Conservation (phyloP, 1,284 basidiomycete genomes). For the Moniliophthora roreri region DNA sequence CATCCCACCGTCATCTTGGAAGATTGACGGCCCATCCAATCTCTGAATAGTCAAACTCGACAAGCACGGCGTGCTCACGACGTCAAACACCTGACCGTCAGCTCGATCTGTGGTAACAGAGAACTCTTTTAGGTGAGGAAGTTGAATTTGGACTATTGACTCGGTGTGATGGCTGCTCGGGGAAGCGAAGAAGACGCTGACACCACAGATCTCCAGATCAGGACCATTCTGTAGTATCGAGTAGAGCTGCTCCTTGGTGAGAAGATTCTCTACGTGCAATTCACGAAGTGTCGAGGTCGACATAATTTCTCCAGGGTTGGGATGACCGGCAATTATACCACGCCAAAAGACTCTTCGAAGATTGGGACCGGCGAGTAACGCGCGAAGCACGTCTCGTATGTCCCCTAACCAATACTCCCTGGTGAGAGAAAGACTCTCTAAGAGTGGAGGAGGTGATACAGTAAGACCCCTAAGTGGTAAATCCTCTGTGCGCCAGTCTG, state of each 20-base stretch:
- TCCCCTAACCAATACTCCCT: constrained; percentile 23
- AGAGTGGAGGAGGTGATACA: constrained; percentile 16
- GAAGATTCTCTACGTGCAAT: constrained; percentile 19
- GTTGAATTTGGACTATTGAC: not conserved
- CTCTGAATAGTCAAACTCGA: not conserved
- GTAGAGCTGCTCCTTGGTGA: constrained; percentile 17
- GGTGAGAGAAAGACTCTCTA: constrained; percentile 25
- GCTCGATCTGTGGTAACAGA: not conserved
- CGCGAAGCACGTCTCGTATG: constrained; percentile 18
- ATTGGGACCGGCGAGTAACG: constrained; percentile 23
- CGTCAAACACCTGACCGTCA: constrained; percentile 5
- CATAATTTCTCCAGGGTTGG: constrained; percentile 18
- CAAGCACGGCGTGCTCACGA: constrained; percentile 5
- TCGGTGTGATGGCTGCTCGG: not conserved
- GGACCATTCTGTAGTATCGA: constrained; percentile 15
- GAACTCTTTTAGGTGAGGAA: constrained; percentile 2
- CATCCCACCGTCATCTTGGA: constrained; percentile 7
- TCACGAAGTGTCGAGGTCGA: constrained; percentile 12
- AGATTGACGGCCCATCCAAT: constrained; percentile 9
- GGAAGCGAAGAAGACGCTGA: constrained; percentile 14
- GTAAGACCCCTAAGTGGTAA: constrained; percentile 18
- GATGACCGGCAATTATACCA: constrained; percentile 18
- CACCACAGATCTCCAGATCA: constrained; percentile 13
- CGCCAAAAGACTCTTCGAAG: constrained; percentile 26
- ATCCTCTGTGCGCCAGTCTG: constrained; percentile 22